Percentiles rank a stretch among this genome's conserved stretches.
Conservation (phyloP, 768 basidiomycete species). For the Cystofilobasidium bisporidii region DNA sequence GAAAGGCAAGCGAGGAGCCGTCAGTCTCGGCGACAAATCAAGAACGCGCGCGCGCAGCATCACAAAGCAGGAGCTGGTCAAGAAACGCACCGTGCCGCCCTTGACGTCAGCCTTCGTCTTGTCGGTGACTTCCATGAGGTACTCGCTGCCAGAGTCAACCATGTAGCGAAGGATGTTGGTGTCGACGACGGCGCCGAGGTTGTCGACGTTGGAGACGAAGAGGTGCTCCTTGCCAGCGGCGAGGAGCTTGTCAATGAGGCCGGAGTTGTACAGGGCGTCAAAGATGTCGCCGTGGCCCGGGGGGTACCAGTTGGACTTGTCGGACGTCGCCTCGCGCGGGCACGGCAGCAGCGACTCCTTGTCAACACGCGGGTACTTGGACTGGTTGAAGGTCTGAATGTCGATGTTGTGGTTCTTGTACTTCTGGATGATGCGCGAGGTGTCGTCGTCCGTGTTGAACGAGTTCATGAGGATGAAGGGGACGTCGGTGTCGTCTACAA, state of each 20-base stretch:
- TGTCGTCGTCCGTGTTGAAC: constrained; percentile 96
- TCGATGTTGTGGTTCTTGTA: constrained; percentile 88
- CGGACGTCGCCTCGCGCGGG: constrained; percentile 64
- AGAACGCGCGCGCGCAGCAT: too few species aligned
- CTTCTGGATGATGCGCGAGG: constrained; percentile 91
- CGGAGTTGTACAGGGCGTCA: constrained; percentile 80
- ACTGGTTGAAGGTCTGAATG: constrained; percentile 76
- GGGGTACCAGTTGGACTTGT: constrained; percentile 92
- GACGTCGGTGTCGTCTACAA: constrained; percentile 64
- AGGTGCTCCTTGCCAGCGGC: constrained; percentile 91
- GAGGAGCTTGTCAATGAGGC: constrained; percentile 79
- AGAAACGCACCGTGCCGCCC: constrained; percentile 39
- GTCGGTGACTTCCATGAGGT: constrained; percentile 91
- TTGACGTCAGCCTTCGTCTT: constrained; percentile 90
- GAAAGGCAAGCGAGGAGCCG: too few species aligned
- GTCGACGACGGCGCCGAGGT: constrained; percentile 29
- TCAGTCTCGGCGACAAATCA: too few species aligned
- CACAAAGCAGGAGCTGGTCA: constrained; percentile 29
- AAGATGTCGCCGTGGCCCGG: constrained; percentile 95
- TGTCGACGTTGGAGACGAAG: constrained; percentile 85
- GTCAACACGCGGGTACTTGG: constrained; percentile 83
- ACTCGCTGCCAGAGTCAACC: constrained; percentile 69
- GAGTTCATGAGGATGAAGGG: constrained; percentile 99
- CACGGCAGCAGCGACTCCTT: constrained; percentile 79
- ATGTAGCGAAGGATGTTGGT: constrained; percentile 49